Evolutionary conservation across 2,329 filamentous ascomycete genomes (phyloP).

Genomic region (Exophiala aquamarina): DNA sequence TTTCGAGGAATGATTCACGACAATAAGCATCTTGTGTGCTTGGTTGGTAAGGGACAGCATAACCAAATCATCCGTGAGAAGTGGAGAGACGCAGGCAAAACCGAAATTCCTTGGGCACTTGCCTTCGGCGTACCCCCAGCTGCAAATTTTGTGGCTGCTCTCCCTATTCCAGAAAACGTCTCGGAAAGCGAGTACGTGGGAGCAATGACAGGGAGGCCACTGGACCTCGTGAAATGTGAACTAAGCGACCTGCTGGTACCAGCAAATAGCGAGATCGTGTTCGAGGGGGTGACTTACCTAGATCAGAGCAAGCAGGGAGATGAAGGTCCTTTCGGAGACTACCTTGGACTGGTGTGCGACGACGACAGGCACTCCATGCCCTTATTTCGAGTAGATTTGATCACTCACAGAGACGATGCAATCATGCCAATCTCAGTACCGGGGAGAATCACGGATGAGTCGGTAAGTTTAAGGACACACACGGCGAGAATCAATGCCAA

Average conservation of each 20-base stretch:
- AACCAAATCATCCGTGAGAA: constrained; percentile 47
- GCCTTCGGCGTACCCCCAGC: constrained; percentile 51
- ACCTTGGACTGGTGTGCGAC: constrained; percentile 47
- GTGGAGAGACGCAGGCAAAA: constrained; percentile 46
- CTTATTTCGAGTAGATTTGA: constrained; percentile 46
- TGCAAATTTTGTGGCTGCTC: constrained; percentile 49
- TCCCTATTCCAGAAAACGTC: constrained; percentile 51
- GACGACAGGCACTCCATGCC: constrained; percentile 41
- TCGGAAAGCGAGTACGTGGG: constrained; percentile 52
- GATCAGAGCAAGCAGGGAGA: constrained; percentile 36
- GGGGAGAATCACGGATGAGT: constrained; percentile 49
- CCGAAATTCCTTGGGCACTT: constrained; percentile 49
- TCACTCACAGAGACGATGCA: constrained; percentile 45
- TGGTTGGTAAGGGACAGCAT: constrained; percentile 49
- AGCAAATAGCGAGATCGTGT: constrained; percentile 51
- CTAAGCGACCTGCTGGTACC: constrained; percentile 51
- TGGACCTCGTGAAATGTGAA: constrained; percentile 55
- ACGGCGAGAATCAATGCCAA: constrained; percentile 14
- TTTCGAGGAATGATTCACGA: constrained; percentile 23
- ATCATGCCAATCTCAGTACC: constrained; percentile 46
- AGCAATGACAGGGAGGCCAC: constrained; percentile 43
- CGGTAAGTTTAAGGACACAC: constrained; percentile 22
- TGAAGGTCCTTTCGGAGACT: constrained; percentile 54
- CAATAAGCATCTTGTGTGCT: constrained; percentile 28
- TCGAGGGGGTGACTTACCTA: constrained; percentile 51